Evolutionary conservation across 345 rosid species (phyloP).

Genomic region (Atalantia buxifolia): DNA sequence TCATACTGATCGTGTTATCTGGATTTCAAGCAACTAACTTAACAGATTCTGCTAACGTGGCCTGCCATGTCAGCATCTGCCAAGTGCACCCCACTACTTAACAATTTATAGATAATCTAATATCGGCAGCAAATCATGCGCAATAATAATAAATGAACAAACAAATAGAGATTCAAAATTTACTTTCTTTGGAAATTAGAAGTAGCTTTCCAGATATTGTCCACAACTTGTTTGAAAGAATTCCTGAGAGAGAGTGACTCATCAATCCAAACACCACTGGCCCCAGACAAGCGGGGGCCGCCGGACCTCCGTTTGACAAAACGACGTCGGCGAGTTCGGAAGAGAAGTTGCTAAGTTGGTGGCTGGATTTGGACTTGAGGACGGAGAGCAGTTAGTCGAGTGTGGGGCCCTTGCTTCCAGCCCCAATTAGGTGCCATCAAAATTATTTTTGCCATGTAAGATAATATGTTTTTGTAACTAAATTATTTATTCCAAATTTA

Average conservation of each 20-base stretch:
- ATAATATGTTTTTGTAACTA: too few relatives aligned
- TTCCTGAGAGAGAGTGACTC: constrained; percentile 49
- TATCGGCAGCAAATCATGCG: too few relatives aligned
- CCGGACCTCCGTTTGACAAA: constrained; percentile 68
- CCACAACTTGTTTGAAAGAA: constrained; percentile 52
- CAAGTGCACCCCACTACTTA: too few relatives aligned
- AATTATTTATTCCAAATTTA: too few relatives aligned
- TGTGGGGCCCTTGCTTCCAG: constrained; percentile 62
- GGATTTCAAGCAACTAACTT: too few relatives aligned
- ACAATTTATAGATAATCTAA: too few relatives aligned
- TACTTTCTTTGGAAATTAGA: constrained; percentile 58
- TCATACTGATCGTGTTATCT: too few relatives aligned
- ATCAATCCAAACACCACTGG: constrained; percentile 70
- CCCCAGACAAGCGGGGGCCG: constrained; percentile 56
- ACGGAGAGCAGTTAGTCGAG: constrained; percentile 69
- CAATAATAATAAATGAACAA: too few relatives aligned
- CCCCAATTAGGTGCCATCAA: not conserved
- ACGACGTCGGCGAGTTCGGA: constrained; percentile 59
- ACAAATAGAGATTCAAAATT: too few relatives aligned
- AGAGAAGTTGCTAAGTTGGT: constrained; percentile 49
- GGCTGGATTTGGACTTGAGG: constrained; percentile 50
- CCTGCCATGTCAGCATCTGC: too few relatives aligned
- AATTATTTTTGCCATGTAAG: too few relatives aligned
- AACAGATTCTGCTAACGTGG: too few relatives aligned
- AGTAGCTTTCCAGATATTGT: constrained; percentile 54